Base-by-base conservation (phyloP, 2,329 filamentous ascomycete genomes). In the Phialophora tarda region DNA sequence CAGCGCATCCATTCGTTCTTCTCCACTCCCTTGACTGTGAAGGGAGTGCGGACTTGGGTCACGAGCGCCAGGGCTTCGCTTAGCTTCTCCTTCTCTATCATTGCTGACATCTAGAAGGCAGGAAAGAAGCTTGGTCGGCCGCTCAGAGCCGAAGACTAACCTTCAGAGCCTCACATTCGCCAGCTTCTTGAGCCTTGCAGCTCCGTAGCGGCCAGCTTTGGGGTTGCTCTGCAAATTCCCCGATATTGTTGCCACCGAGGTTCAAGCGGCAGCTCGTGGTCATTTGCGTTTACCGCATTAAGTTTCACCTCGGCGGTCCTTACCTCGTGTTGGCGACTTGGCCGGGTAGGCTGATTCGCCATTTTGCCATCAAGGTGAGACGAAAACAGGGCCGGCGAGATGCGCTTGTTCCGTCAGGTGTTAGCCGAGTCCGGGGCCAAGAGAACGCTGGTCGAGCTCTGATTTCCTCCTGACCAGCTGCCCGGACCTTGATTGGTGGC, bases 81-180 rank as follows among this genome's bases (percentile, higher is more conserved):
- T 54, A 44, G 47, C 48, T 24, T 28, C n/a, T 28, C 53, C 28
- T 34, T 32, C 53, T 55, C 30, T 32, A 28, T 34, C 26, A 17
- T 23, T 2, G n/a, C 53, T 34, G 28, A 34, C 53, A 21, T 24
- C 28, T 34, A 11, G 53, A 55, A 34, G 53, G 28, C n/a, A 55
- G 24, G 48, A 51, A 51, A 28, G 48, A 24, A 51, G 23, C 48
- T 24, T 28, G 21, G 48, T 26, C 24, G 11, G 11, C 48, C 14
- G 21, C 48, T 26, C 24, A 5, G 2, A 21, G 41, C 59, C 59
- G 59, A 61, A 23, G 59, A 61, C 59, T 21, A 61, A 54, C 59
- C 59, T 61, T 61, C 28, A 24, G 59, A 30, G 48, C 48, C 21
- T 41, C 55, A 23, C 50, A 51, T 51, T 51, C n/a, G 21, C 48